Evolutionary conservation across 2,329 filamentous ascomycete species (phyloP).

Genomic region (Alternaria hordeiaustralica): DNA sequence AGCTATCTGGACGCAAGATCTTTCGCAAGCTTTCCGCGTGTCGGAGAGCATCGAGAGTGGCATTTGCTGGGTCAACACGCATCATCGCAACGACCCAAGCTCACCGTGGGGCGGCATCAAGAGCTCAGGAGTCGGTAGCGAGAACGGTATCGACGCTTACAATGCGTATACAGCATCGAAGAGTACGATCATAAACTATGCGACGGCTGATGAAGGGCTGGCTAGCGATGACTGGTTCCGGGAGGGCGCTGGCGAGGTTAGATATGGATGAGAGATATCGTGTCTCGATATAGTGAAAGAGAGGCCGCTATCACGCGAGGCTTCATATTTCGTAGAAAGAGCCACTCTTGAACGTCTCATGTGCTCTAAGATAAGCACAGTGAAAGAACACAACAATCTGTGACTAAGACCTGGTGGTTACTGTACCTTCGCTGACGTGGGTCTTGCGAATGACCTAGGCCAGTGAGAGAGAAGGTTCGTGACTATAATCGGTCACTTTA

Average conservation of each 20-base stretch:
- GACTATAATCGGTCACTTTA: neutral
- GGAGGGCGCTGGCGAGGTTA: slow-evolving; percentile 62
- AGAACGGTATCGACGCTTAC: slow-evolving; percentile 68
- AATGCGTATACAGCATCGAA: slow-evolving; percentile 60
- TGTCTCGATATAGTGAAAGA: neutral
- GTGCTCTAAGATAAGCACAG: neutral
- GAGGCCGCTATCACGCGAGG: neutral
- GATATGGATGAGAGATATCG: slow-evolving; percentile 58
- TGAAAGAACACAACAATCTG: neutral
- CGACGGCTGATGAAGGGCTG: slow-evolving; percentile 59
- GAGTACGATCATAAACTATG: slow-evolving; percentile 75
- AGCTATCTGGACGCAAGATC: slow-evolving; percentile 59
- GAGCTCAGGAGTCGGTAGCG: slow-evolving; percentile 70
- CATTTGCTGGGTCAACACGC: slow-evolving; percentile 59
- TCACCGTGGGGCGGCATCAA: slow-evolving; percentile 73
- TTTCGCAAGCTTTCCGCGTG: slow-evolving; percentile 57
- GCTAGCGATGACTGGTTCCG: slow-evolving; percentile 72
- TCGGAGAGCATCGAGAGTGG: slow-evolving; percentile 57
- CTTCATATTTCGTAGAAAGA: neutral
- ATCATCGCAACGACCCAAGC: slow-evolving; percentile 75
- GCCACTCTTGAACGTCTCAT: neutral
- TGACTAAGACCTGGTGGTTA: neutral
- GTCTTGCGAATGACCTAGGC: neutral
- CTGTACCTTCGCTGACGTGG: neutral
- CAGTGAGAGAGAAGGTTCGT: neutral